Conservation (phyloP, 345 rosid species). For the Boechera divaricarpa region DNA sequence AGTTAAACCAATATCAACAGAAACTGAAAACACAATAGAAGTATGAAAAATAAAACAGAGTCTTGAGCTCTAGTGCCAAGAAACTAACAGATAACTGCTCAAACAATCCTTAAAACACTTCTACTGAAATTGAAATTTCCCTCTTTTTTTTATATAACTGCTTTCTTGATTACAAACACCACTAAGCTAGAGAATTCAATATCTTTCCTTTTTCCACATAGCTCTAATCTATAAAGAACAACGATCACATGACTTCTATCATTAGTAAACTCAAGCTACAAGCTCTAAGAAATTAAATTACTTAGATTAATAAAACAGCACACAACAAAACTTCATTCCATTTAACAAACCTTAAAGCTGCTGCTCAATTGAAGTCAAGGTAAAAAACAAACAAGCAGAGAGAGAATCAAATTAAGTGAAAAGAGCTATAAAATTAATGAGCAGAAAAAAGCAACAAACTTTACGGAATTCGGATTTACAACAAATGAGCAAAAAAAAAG, state of each 20-base stretch:
- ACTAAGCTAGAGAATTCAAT: not conserved
- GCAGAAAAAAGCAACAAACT: slow-evolving; percentile 26
- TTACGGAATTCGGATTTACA: slow-evolving; percentile 34
- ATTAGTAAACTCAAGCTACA: slow-evolving; percentile 24
- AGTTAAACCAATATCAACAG: slow-evolving; percentile 23
- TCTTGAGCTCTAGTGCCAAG: slow-evolving; percentile 18
- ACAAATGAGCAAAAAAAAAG: slow-evolving; percentile 12
- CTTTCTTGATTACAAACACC: not conserved
- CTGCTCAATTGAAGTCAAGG: slow-evolving; percentile 28
- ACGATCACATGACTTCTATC: slow-evolving; percentile 19
- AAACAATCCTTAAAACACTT: not conserved
- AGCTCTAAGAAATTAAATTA: slow-evolving; percentile 3
- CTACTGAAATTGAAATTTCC: not conserved
- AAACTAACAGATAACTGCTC: not conserved
- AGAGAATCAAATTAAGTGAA: slow-evolving; percentile 24
- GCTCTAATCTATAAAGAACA: slow-evolving; percentile 14
- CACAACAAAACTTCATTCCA: not conserved
- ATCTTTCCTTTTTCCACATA: not conserved
- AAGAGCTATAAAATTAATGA: slow-evolving; percentile 14
- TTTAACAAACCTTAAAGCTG: slow-evolving; percentile 3
- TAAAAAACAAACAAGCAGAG: slow-evolving; percentile 17
- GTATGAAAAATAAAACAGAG: not conserved
- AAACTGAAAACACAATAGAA: not conserved
- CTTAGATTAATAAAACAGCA: slow-evolving; percentile 13
- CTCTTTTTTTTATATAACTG: slow-evolving; percentile 4